Percentiles rank a stretch among this genome's conserved stretches.
Conservation (phyloP, 257 asterid genomes). For the Salvia rosmarinus region DNA sequence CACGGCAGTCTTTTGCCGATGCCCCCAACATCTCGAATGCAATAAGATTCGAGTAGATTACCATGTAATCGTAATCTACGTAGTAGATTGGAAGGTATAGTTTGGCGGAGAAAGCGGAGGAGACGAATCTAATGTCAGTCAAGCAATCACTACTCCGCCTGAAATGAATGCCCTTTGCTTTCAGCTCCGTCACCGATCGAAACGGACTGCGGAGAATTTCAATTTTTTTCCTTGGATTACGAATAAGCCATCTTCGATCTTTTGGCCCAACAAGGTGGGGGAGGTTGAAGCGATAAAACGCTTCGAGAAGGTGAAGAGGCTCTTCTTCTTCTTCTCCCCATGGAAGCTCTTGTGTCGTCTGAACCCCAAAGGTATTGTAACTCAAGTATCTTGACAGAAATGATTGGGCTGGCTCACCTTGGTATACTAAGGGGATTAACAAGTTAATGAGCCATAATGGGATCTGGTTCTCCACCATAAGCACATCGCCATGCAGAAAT, state of each 20-base stretch:
- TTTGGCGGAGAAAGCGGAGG: constrained; percentile 8
- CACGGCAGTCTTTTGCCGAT: background rate
- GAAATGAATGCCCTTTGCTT: constrained; percentile 28
- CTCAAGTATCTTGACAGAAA: background rate
- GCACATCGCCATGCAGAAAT: constrained; percentile 8
- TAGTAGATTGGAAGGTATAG: constrained; percentile 24
- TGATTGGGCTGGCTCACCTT: background rate
- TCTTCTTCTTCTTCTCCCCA: background rate
- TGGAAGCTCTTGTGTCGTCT: background rate
- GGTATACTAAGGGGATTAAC: no score
- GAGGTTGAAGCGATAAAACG: background rate
- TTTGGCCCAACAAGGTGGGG: no score
- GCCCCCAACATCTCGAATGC: constrained; percentile 40
- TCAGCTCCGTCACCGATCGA: constrained; percentile 18
- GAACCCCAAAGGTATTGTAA: background rate
- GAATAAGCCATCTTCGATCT: background rate
- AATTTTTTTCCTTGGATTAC: background rate
- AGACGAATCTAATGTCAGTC: constrained; percentile 16
- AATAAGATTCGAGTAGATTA: constrained; percentile 37
- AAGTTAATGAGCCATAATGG: constrained; percentile 5
- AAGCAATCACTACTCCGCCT: constrained; percentile 2
- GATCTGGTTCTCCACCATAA: no score
- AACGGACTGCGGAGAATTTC: background rate
- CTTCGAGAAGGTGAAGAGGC: constrained; percentile 34
- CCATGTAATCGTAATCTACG: background rate